Base-by-base conservation (phyloP, 192 early-diverging fungal species). In the Coemansia sp. region DNA sequence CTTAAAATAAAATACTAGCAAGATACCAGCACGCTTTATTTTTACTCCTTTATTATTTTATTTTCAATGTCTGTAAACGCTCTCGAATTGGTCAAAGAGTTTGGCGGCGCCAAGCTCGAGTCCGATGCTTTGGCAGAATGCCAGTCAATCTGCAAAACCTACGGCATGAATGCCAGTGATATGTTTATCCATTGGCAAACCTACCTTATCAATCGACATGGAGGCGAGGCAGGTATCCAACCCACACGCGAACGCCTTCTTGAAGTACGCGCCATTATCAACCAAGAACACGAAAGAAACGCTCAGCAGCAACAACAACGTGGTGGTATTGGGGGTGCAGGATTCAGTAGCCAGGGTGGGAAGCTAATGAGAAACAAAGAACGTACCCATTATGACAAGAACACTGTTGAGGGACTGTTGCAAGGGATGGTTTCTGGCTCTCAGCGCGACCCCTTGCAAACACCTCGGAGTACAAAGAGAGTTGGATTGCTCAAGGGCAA, bases 141-240 rank as follows among this genome's bases (percentile, higher is more conserved):
- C 46, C 62, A 70, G 46, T 60, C 67, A 2, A 69, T 77, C 26
- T 69, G 73, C 58, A 48, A 64, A 46, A 60, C 54, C 15, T 70
- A 61, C 54, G 61, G 33, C 10, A 39, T 70, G n/a, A 35, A 46
- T 17, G 54, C 73, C 3, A 51, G 36, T 46, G 73, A 77, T 34
- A 51, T 77, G 20, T 70, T 70, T 41, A 66, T 77, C 19, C 53
- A 63, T 29, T 77, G 73, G 73, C 73, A 77, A 41, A 54, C 65
- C 2, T 60, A 63, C 42, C 22, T 70, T 20, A 64, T 77, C 48
- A 77, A 77, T 52, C 49, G 40, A 13, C 50, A 65, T 27, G 67
- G 58, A 26, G 73, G 73, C 46, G 52, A 62, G 28, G 51, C 37
- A 3, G 48, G 50, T 28, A 26, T 70, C 28, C 37, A 56, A 32